Base-by-base conservation (phyloP, 345 rosid genomes). In the Bruguiera gymnorhiza region DNA sequence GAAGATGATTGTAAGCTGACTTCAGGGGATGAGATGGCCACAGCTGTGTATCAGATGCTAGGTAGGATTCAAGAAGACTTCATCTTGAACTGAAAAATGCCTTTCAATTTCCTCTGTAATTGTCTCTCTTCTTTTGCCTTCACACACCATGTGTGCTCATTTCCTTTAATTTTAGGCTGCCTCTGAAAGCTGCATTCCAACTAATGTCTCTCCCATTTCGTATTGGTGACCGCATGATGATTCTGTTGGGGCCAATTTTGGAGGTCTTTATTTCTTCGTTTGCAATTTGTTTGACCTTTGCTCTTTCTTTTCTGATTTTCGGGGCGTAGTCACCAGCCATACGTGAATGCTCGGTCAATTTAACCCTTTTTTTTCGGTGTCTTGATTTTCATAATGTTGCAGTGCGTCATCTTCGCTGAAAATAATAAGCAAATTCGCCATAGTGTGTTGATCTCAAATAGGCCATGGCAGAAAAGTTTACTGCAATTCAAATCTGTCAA, bases 1-100 rank as follows among this genome's bases (percentile, higher is more conserved):
- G 98, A 91, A 82, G 98, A 94, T 76, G 86, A 78, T 55, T 91
- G 97, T 79, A 85, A 73, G 76, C 83, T 91, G 70, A 86, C 75
- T 70, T 75, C 98, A 50, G 98, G 78, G 60, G 87, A 91, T 70
- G 96, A 88, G 61, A 88, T 94, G 69, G 84, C 97, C 4, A 77
- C 89, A 16, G 89, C 93, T 21, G 90, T 86, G 68, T 67, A 86
- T 68, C 80, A 88, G 78, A 68, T 91, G 82, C 74, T 94, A 69
- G 73, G 75, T 78, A 77, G 83, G 84, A 88, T 83, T 80, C 86
- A 89, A 57, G 82, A 89, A 79, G 86, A 87, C 43, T 57, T 60
- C 62, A 36, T 66, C 67, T 27, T 60, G 57, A 63, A 34, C 21
- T 62, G 54, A 23, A 31, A 31, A 60, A 58, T 24, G 50, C 39